Evolutionary conservation across 257 asterid species (phyloP), one percentile per base, ranked within the genome.

Genomic region (Parsonsia alboflavescens): DNA sequence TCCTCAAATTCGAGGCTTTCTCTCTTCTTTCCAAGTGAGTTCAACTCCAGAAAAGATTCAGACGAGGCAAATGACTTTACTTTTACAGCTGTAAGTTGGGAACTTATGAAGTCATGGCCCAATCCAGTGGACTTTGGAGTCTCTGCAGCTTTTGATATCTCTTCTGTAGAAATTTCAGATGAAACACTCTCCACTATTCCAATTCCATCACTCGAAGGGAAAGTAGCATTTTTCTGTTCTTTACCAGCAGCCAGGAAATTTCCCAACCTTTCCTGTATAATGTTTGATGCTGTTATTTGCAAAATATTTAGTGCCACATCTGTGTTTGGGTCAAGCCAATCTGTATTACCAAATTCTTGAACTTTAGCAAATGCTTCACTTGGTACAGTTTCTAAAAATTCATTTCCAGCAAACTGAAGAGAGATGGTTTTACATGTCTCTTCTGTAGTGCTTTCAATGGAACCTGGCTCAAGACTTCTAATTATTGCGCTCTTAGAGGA

Each of bases 1-100:
- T 78, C 78, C 69, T 76, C 87, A 62, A 71, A 45, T 75, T 73
- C 84, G 13, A 57, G 77, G 6, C 81, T 17, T 68, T 82, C 80
- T 17, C 22, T 70, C 81, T 79, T 82, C 74, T 57, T 44, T 56
- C 42, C 53, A 33, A 9, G 42, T 1, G 41, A 56, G 44, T 57
- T 75, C 68, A 57, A 56, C 13, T 53, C 62, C 42, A n/a, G 15
- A 39, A 39, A 19, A 26, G 74, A 44, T 13, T 24, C 59, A 17
- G 75, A 68, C n/a, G 44, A 58, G 50, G 50, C 70, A 10, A 16
- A 3, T n/a, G 33, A 26, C 36, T 22, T 54, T 49, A 63, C 66
- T 52, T 65, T 62, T 28, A 65, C 33, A 49, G 68, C 59, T 49
- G 26, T 7, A 30, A 68, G 46, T 26, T 22, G 63, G 36, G 81